Evolutionary conservation across 495 filamentous ascomycete genomes (phyloP), one percentile per base, ranked within the genome.

Genomic region (Hyphodiscus hymeniophilus): DNA sequence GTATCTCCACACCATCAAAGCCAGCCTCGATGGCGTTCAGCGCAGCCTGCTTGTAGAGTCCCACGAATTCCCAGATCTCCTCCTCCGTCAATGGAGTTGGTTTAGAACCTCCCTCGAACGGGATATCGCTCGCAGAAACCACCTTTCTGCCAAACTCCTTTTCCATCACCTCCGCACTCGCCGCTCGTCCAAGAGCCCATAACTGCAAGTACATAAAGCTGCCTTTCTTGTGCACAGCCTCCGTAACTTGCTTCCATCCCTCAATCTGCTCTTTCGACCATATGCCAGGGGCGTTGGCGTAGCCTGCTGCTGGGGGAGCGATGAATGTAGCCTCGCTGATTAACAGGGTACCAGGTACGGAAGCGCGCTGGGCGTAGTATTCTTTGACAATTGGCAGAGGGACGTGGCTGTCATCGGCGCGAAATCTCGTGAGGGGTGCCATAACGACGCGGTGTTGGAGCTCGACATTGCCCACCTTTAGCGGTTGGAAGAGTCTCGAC

Each of bases 1-100:
- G 84, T 45, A 88, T 67, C 66, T 89, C 85, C 3, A 89, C 82
- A 21, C 81, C 84, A 56, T 88, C 85, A 47, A 88, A 89, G 10
- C 84, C 85, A 3, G 84, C 85, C 7, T 64, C 67, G 10, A 87
- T 65, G 3, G 82, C 81, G 45, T 79, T 80, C 51, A 68, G 63
- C 1, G 84, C 78, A 15, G 81, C 84, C 18, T 69, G 56, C 7
- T 69, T 79, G 42, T 81, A 86, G 48, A 74, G 73, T 0, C 59
- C 48, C 18, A 86, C 72, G n/a, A 61, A 74, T 7, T 64, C 55
- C 47, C 68, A 47, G 47, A 88, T 83, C 41, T 87, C 79, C 3
- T 70, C 66, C 32, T 69, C 61, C 0, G 70, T 76, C 58, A 88
- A 52, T 0, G 62, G 62, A 7, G 60, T 63, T 0, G 84, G 79